These are phyloP conservation scores for Aspergillus pseudotamarii DNA, from an alignment of 2,329 filamentous ascomycete species.

Conservation along the genomic window DNA sequence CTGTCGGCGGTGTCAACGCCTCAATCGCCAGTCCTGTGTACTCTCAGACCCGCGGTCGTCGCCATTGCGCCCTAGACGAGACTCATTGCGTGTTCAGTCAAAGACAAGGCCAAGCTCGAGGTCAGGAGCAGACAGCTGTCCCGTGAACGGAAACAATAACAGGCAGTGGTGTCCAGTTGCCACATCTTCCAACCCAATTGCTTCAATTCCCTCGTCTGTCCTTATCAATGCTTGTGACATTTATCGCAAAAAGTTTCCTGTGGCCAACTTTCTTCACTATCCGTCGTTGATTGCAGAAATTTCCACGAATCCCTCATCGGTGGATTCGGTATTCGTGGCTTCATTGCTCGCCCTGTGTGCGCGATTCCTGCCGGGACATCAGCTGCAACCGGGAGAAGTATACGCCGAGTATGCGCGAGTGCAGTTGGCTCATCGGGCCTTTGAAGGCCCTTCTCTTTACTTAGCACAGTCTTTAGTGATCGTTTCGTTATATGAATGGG, in stretches of 20 bases:
- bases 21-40: conserved; percentile 26
- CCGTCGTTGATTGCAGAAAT: conserved; percentile 39
- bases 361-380: conserved; percentile 32
- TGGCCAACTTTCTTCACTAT: conserved; percentile 42
- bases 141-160: background rate
- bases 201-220: conserved; percentile 28
- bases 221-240: conserved; percentile 39
- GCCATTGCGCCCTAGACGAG: conserved; percentile 11
- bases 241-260: conserved; percentile 41
- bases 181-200: conserved; percentile 21
- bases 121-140: background rate
- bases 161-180: background rate
- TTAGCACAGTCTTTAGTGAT: conserved; percentile 42
- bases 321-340: conserved; percentile 39
- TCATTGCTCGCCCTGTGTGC: conserved; percentile 38
- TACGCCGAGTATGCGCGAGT: conserved; percentile 38
- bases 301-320: conserved; percentile 30
- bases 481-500: conserved; percentile 42
- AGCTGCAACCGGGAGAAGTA: conserved; percentile 29
- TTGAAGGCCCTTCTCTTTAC: conserved; percentile 37
- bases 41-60: conserved; percentile 35
- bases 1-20: conserved; percentile 35
- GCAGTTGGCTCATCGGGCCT: conserved; percentile 33
- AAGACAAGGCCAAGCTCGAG: background rate
- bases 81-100: background rate